A percentile compares a stretch with the other conserved stretches of the same genome.
These are phyloP conservation scores for Sarcodon sp. DNA, from an alignment of 768 basidiomycete genomes.

Conservation along the genomic window DNA sequence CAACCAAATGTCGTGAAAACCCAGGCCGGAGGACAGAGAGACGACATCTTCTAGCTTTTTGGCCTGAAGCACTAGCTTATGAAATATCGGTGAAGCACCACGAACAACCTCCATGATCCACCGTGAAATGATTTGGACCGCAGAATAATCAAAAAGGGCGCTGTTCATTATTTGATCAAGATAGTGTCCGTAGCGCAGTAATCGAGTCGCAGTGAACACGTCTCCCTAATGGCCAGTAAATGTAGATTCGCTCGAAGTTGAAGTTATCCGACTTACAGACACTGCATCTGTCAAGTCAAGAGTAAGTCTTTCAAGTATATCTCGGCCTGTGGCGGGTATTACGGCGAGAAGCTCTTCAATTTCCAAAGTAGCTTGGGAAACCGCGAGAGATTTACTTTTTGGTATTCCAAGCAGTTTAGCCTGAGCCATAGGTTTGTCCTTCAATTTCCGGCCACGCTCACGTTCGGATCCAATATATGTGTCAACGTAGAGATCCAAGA, in stretches of 20 bases:
- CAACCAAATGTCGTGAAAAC: slow-evolving; percentile 14
- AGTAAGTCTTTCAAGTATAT: no score
- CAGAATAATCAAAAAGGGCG: slow-evolving; percentile 46
- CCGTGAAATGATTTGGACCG: slow-evolving; percentile 41
- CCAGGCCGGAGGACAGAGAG: slow-evolving; percentile 57
- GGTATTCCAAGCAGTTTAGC: no score
- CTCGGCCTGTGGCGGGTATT: no score
- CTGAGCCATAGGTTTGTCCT: no score
- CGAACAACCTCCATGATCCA: slow-evolving; percentile 36
- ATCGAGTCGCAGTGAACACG: not conserved
- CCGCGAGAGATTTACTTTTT: no score
- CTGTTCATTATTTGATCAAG: slow-evolving; percentile 4
- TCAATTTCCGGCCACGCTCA: no score
- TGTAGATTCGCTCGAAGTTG: not conserved
- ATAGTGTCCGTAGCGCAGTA: not conserved
- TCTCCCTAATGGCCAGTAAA: not conserved
- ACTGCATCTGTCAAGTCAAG: not conserved
- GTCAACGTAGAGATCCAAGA: no score
- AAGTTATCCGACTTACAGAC: not conserved
- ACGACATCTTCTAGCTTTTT: slow-evolving; percentile 32
- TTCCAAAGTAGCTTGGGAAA: no score
- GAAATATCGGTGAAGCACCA: slow-evolving; percentile 20
- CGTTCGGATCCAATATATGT: no score
- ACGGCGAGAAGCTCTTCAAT: not conserved
- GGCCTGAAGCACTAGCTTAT: slow-evolving; percentile 17